Base-by-base conservation (phyloP, 129 eudicot species). In the Lactuca sativa region DNA sequence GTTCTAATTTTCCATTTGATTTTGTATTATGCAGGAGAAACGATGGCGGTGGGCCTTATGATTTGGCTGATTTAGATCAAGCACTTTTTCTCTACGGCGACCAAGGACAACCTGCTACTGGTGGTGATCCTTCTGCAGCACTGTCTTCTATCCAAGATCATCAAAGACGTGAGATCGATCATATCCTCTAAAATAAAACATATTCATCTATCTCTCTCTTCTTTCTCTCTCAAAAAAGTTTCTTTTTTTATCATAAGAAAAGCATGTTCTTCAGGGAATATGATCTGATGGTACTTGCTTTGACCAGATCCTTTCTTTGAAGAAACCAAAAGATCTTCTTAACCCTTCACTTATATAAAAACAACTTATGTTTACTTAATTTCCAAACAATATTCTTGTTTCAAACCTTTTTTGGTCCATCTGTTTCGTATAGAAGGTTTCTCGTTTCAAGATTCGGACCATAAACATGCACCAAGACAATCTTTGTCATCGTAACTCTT, bases 31-130 rank as follows among this genome's bases (percentile, higher is more conserved):
- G 54, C 32, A 77, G 87, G 86, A 88, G 96, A 62, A 78, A 66
- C 65, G 84, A 82, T 62, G 90, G 84, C 33, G 78, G 54, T 34
- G 95, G 89, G 43, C 84, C 91, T 34, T 87, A 87, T 64, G 97
- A 95, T 72, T 80, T 95, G 81, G 95, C 93, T 4, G 99, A 95
- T 67, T 81, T 95, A 37, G 99, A 95, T 86, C 97, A 87, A 82
- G 89, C 95, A 16, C 89, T 95, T 38, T 87, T 87, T 67, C 78
- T 85, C 0, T 95, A 95, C 33, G 83, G 92, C 16, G 99, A 95
- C 30, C 30, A 25, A 77, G 88, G 93, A 57, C 99, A 95, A 83
- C 3, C 71, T 69, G 30, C 73, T 18, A 33, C 64, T 18, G 55
- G 41, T 74, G 58, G n/a, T 67, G 87, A 84, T 61, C 81, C 86